Evolutionary conservation across 148 eudicot genomes (phyloP), one percentile per base, ranked within the genome.

Genomic region (Chenopodium album): DNA sequence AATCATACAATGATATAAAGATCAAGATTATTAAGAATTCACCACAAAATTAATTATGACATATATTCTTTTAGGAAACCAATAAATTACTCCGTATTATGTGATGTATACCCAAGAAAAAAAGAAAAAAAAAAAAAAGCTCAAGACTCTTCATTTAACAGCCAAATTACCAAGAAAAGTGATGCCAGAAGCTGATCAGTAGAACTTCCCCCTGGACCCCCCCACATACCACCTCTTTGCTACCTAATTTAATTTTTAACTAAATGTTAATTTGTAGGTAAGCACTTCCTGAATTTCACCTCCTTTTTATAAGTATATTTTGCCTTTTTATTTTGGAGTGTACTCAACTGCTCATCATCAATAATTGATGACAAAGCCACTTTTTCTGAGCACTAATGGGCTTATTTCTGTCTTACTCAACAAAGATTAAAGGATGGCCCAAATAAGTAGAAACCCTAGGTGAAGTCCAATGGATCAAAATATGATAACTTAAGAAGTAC

Each of bases 171-270:
- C 69, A 48, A 64, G 20, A 79, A 71, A n/a, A 41, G 48, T 23
- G 50, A 75, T 47, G 83, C 83, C 44, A 74, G 31, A 64, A 73
- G 66, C 62, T 31, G 23, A 66, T 66, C n/a, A 20, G 3, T 28
- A 66, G 20, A 8, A 65, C 69, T 32, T n/a, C 28, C 29, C 9
- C 32, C 31, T 5, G 28, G 7, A 37, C 44, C 44, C 44, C 69
- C 32, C 28, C 74, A 71, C 48, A 37, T 20, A 20, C 12, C 74
- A 11, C 74, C 12, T 37, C 64, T 48, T 28, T 26, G 7, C 65
- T 81, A 81, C 84, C 84, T 81, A 81, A 76, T 81, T 75, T 65
- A 73, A 72, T 20, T 76, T 67, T 81, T n/a, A 28, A 67, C 50
- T 54, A 16, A 76, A 81, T 54, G 67, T 81, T 67, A 52, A 50